phyloP scores from a whole-genome alignment of 1,284 basidiomycete species.

The Nidula niveotomentosa region DNA sequence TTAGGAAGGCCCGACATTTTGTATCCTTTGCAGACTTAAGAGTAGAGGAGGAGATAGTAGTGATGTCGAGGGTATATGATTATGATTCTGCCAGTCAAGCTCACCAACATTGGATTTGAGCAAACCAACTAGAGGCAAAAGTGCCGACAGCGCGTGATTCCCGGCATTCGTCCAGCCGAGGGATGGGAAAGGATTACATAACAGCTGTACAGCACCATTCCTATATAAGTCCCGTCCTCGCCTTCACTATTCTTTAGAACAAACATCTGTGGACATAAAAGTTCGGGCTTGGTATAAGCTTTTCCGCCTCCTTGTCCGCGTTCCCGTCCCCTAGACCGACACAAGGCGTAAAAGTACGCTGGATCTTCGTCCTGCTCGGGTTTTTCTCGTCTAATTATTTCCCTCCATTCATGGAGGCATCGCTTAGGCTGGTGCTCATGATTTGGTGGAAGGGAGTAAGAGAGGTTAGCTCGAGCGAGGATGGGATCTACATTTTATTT shows the following conservation, averaged over 20 bases:
- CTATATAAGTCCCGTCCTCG: conserved; percentile 20
- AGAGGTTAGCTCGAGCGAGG: conserved; percentile 20
- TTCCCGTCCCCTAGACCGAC: conserved; percentile 82
- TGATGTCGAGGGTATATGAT: background rate
- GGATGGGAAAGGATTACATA: conserved; percentile 29
- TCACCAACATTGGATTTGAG: background rate
- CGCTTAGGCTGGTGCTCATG: conserved; percentile 51
- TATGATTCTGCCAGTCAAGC: background rate
- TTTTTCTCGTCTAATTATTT: conserved; percentile 40
- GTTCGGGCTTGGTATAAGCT: conserved; percentile 80
- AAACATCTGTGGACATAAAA: conserved; percentile 79
- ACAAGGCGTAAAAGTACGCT: conserved; percentile 32
- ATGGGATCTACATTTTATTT: conserved; percentile 24
- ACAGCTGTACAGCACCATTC: conserved; percentile 19
- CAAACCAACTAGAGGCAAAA: background rate
- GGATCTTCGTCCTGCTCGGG: conserved; percentile 27
- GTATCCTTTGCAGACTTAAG: background rate
- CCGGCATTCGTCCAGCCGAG: background rate
- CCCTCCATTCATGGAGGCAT: conserved; percentile 48
- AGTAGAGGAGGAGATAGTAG: background rate
- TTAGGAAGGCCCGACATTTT: conserved; percentile 25
- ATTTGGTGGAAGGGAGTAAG: conserved; percentile 22
- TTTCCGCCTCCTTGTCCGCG: conserved; percentile 83
- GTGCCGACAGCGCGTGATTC: background rate
- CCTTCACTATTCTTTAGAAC: conserved; percentile 37